Conservation (phyloP, 1,284 basidiomycete genomes). For the Exobasidium cylindrosporum region DNA sequence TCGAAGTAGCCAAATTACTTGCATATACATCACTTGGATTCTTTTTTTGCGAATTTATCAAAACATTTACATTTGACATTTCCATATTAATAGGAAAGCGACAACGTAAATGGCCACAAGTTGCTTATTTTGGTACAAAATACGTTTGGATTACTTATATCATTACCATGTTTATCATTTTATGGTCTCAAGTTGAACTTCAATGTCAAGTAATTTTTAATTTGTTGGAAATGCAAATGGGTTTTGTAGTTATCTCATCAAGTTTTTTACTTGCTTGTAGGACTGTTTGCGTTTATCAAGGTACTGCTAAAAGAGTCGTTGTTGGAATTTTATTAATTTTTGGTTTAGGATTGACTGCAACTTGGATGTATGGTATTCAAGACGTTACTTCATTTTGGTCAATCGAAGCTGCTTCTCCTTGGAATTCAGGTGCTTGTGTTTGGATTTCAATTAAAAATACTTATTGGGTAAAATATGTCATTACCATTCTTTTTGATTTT, state of each 20-base stretch:
- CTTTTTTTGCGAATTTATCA: constrained; percentile 12
- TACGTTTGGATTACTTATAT: constrained; percentile 12
- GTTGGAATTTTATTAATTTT: neutral
- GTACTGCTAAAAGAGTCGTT: constrained; percentile 6
- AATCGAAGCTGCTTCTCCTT: constrained; percentile 13
- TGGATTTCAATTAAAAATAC: constrained; percentile 2
- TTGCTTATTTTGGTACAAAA: constrained; percentile 21
- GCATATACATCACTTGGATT: constrained; percentile 1
- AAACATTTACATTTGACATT: constrained; percentile 12
- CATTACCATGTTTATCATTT: constrained; percentile 6
- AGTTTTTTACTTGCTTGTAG: constrained; percentile 18
- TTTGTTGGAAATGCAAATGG: constrained; percentile 20
- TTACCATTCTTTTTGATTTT: constrained; percentile 19
- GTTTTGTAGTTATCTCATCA: constrained; percentile 11
- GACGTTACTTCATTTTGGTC: constrained; percentile 12
- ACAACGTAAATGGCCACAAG: constrained; percentile 13
- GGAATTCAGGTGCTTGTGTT: constrained; percentile 13
- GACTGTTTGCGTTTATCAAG: constrained; percentile 21
- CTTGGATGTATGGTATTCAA: constrained; percentile 16
- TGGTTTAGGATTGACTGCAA: constrained; percentile 4
- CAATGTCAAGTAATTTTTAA: constrained; percentile 12
- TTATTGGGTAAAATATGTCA: constrained; percentile 20
- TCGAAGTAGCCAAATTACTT: constrained; percentile 4
- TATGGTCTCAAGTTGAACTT: constrained; percentile 9
- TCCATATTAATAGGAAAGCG: constrained; percentile 14